Percentiles rank a stretch among this genome's conserved stretches.
Conservation (phyloP, 345 rosid genomes). For the Laguncularia racemosa region DNA sequence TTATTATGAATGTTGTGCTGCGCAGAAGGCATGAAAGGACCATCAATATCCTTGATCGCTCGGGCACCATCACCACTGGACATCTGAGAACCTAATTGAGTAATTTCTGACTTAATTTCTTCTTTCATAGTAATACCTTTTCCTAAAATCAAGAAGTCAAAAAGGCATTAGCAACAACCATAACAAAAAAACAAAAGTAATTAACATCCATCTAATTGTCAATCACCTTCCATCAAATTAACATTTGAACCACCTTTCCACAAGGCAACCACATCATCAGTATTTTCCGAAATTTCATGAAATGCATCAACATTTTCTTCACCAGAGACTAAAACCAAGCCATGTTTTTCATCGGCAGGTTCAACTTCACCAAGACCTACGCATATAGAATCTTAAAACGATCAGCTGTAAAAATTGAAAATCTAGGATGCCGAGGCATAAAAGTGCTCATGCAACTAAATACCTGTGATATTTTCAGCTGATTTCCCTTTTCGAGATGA, state of each 20-base stretch:
- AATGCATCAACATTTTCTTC: slow-evolving; percentile 22
- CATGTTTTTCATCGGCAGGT: slow-evolving; percentile 33
- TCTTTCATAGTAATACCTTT: slow-evolving; percentile 16
- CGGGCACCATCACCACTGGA: slow-evolving; percentile 12
- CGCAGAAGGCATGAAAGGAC: slow-evolving; percentile 7
- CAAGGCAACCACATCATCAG: slow-evolving; percentile 8
- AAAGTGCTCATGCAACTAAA: neutral
- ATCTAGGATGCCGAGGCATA: neutral
- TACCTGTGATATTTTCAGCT: slow-evolving; percentile 36
- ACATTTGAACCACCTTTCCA: slow-evolving; percentile 11
- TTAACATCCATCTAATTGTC: neutral
- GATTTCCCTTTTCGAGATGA: slow-evolving; percentile 33
- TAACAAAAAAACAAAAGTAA: neutral
- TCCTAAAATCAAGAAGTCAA: slow-evolving; percentile 11
- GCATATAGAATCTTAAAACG: slow-evolving; percentile 4
- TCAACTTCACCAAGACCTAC: slow-evolving; percentile 28
- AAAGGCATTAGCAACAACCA: slow-evolving; percentile 1
- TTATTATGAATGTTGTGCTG: slow-evolving; percentile 11
- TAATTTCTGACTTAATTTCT: slow-evolving; percentile 10
- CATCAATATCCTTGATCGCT: slow-evolving; percentile 12
- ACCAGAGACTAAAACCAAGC: slow-evolving; percentile 12
- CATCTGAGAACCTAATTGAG: slow-evolving; percentile 7
- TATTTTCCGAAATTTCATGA: slow-evolving; percentile 17
- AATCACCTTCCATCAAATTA: slow-evolving; percentile 17
- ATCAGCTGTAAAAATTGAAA: slow-evolving; percentile 1